Evolutionary conservation across 2,329 filamentous ascomycete species (phyloP).

Genomic region (Colletotrichum lini): DNA sequence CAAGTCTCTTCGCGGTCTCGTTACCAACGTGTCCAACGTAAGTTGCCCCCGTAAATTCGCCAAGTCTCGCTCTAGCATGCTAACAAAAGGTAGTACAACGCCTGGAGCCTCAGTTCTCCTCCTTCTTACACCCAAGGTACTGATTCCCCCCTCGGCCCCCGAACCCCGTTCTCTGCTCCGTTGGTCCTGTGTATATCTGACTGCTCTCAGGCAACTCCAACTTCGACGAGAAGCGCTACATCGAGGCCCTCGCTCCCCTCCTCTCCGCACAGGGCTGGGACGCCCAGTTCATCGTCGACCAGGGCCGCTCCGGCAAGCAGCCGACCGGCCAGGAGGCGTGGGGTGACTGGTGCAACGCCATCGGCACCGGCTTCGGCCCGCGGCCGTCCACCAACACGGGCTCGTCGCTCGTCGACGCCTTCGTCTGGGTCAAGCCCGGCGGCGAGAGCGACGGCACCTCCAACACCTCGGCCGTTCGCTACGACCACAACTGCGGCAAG

Average conservation of each 20-base stretch:
- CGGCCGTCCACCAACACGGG: slow-evolving; percentile 75
- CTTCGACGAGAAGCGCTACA: slow-evolving; percentile 71
- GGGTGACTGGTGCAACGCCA: slow-evolving; percentile 79
- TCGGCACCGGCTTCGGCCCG: slow-evolving; percentile 74
- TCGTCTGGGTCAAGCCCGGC: slow-evolving; percentile 81
- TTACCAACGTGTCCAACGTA: slow-evolving; percentile 71
- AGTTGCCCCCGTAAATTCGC: background rate
- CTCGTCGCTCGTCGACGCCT: slow-evolving; percentile 72
- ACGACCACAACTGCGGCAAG: slow-evolving; percentile 69
- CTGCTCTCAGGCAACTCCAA: slow-evolving; percentile 58
- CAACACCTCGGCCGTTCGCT: slow-evolving; percentile 63
- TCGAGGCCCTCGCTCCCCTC: slow-evolving; percentile 74
- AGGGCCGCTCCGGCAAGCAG: slow-evolving; percentile 64
- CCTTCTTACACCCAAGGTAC: slow-evolving; percentile 61
- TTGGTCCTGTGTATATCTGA: slow-evolving; percentile 37
- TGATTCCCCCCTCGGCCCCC: slow-evolving; percentile 1
- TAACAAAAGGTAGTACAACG: slow-evolving; percentile 59
- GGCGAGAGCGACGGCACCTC: slow-evolving; percentile 69
- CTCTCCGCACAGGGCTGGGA: slow-evolving; percentile 64
- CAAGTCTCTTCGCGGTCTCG: slow-evolving; percentile 65
- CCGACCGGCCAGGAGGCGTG: slow-evolving; percentile 73
- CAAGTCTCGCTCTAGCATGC: background rate
- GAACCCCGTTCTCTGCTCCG: too few relatives aligned
- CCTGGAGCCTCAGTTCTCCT: slow-evolving; percentile 57
- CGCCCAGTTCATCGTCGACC: slow-evolving; percentile 65